Evolutionary conservation across 2,329 filamentous ascomycete genomes (phyloP).

Genomic region (Trichoderma hamatum): DNA sequence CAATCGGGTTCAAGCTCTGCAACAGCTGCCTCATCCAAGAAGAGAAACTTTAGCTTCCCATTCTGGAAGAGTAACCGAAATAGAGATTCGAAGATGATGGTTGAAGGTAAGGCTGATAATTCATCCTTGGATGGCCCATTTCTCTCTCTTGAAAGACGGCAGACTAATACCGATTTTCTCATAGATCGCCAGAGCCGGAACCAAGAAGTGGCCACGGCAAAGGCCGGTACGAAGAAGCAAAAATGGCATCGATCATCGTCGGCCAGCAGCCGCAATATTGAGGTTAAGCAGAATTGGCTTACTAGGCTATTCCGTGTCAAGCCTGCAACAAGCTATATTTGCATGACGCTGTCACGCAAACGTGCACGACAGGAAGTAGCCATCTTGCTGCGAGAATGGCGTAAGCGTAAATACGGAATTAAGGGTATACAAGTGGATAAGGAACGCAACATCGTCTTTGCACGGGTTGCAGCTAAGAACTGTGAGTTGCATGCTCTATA

Average conservation of each 20-base stretch:
- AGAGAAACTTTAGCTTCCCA: slow-evolving; percentile 56
- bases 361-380: slow-evolving; percentile 77
- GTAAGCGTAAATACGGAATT: slow-evolving; percentile 78
- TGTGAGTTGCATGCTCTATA: slow-evolving; percentile 57
- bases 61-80: slow-evolving; percentile 58
- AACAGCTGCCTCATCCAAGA: slow-evolving; percentile 45
- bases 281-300: slow-evolving; percentile 81
- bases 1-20: slow-evolving; percentile 31
- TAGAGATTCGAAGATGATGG: slow-evolving; percentile 49
- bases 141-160: neutral
- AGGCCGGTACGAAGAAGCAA: slow-evolving; percentile 1
- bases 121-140: too few species aligned
- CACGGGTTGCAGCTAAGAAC: slow-evolving; percentile 74
- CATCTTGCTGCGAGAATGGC: slow-evolving; percentile 77
- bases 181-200: neutral
- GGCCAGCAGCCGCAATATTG: slow-evolving; percentile 56
- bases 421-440: slow-evolving; percentile 78
- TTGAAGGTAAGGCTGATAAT: slow-evolving; percentile 45
- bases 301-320: slow-evolving; percentile 88
- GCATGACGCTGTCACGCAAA: slow-evolving; percentile 69
- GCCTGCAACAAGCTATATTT: slow-evolving; percentile 74
- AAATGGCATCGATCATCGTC: slow-evolving; percentile 42
- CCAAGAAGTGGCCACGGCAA: neutral
- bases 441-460: slow-evolving; percentile 76
- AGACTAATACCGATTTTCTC: neutral